Percentiles rank a stretch among this genome's conserved stretches.
Evolutionary conservation across 345 rosid species (phyloP).

Genomic region (Salix exigua): DNA sequence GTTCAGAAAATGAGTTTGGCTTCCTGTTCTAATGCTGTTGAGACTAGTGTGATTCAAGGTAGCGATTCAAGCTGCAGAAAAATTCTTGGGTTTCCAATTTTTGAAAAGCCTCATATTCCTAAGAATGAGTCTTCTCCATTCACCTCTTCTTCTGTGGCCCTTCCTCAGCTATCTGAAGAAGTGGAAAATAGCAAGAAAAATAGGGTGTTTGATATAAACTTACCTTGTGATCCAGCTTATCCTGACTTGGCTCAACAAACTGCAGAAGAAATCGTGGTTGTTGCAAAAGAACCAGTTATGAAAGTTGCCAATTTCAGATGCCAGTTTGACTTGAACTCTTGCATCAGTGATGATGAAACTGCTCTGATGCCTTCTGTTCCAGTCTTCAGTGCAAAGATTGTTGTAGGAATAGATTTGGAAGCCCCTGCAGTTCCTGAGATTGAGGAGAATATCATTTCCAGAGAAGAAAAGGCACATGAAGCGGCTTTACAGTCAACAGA

Average conservation of each 20-base stretch:
- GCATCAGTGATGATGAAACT: constrained; percentile 64
- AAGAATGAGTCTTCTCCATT: constrained; percentile 40
- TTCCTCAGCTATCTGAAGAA: constrained; percentile 36
- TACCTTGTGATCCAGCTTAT: constrained; percentile 61
- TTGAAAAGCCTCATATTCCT: constrained; percentile 33
- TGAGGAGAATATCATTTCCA: constrained; percentile 40
- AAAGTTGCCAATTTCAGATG: constrained; percentile 38
- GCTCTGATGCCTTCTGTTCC: constrained; percentile 30
- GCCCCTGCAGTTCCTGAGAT: constrained; percentile 53
- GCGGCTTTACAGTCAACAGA: constrained; percentile 23
- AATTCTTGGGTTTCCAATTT: constrained; percentile 53
- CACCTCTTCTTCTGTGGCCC: constrained; percentile 29
- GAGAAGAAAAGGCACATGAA: constrained; percentile 35
- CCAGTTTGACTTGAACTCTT: constrained; percentile 67
- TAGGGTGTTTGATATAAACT: constrained; percentile 64
- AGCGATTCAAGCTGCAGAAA: constrained; percentile 38
- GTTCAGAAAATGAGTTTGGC: constrained; percentile 34
- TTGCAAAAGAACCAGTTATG: constrained; percentile 35
- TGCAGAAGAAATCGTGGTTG: constrained; percentile 31
- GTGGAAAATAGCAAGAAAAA: constrained; percentile 36
- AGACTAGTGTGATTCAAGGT: constrained; percentile 29
- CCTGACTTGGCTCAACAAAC: constrained; percentile 34
- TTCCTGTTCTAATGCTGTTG: constrained; percentile 37
- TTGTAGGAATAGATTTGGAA: constrained; percentile 69
- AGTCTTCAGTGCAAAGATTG: constrained; percentile 32